phyloP scores from a whole-genome alignment of 441 rosid genomes.

The Pelargonium myrrhifolium region DNA sequence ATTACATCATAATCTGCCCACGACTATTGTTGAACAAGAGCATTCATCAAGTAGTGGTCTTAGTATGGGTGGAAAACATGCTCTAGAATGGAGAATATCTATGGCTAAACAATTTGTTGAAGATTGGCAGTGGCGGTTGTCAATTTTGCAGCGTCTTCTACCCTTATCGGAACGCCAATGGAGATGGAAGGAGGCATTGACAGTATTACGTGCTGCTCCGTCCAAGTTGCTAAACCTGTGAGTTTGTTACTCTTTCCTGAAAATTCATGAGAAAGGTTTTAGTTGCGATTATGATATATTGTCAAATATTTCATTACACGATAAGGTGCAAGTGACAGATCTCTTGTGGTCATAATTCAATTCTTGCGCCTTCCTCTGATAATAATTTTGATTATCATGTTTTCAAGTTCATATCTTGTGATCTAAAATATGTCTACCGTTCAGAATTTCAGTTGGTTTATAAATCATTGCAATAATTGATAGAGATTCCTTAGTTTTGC shows the following conservation, averaged over 20 bases:
- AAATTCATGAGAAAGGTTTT: slow-evolving; percentile 15
- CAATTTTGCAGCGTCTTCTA: slow-evolving; percentile 84
- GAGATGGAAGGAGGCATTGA: slow-evolving; percentile 94
- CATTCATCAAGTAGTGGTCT: slow-evolving; percentile 43
- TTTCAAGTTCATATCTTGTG: background rate
- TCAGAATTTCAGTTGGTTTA: background rate
- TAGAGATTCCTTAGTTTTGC: background rate
- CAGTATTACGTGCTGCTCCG: slow-evolving; percentile 87
- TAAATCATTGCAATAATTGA: background rate
- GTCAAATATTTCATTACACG: background rate
- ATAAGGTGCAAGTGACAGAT: slow-evolving; percentile 2
- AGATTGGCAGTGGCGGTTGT: slow-evolving; percentile 97
- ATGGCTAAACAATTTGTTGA: slow-evolving; percentile 68
- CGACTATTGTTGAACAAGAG: slow-evolving; percentile 47
- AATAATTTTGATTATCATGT: background rate
- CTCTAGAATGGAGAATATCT: slow-evolving; percentile 91
- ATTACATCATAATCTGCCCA: slow-evolving; percentile 60
- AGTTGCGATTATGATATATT: slow-evolving; percentile 2
- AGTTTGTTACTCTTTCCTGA: slow-evolving; percentile 30
- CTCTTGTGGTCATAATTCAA: background rate
- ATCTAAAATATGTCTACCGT: background rate
- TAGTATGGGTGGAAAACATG: slow-evolving; percentile 54
- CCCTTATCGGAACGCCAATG: slow-evolving; percentile 85
- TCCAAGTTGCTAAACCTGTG: slow-evolving; percentile 93
- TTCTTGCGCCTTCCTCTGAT: background rate